Percentiles rank a stretch among this genome's conserved stretches.
phyloP scores from a whole-genome alignment of 176 grass and related monocot species.

The Rhynchospora breviuscula region DNA sequence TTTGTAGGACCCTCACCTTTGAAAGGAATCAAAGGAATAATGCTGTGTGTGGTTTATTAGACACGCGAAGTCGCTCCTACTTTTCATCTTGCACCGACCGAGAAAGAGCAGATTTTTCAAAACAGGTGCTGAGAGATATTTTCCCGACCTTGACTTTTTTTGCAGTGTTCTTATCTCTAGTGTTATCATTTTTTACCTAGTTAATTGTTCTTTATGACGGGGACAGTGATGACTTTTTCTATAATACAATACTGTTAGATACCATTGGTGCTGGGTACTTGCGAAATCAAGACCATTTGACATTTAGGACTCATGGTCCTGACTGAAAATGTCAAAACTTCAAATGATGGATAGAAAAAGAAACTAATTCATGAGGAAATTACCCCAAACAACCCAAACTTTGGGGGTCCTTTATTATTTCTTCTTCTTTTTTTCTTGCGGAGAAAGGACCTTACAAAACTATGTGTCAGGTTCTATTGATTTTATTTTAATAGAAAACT shows the following conservation, averaged over 20 bases:
- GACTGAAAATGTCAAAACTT: neutral
- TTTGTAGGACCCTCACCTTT: neutral
- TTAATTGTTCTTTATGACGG: neutral
- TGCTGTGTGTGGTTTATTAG: constrained; percentile 3
- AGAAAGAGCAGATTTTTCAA: constrained; percentile 14
- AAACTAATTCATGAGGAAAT: neutral
- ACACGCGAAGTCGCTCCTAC: constrained; percentile 28
- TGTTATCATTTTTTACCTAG: neutral
- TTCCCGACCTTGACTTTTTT: constrained; percentile 3
- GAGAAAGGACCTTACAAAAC: neutral
- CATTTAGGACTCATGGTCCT: neutral
- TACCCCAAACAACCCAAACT: neutral
- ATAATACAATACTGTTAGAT: neutral
- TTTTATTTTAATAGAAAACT: neutral
- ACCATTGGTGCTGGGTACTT: neutral
- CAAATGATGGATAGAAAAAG: neutral
- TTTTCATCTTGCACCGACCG: constrained; percentile 36
- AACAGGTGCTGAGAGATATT: constrained; percentile 33
- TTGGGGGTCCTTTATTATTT: neutral
- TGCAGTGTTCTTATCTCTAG: neutral
- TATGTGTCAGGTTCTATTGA: neutral
- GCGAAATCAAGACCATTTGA: neutral
- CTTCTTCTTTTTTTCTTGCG: neutral
- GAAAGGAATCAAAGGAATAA: neutral
- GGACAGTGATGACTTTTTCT: neutral